phyloP scores from a whole-genome alignment of 2,329 filamentous ascomycete genomes.

The Apiospora hydei region DNA sequence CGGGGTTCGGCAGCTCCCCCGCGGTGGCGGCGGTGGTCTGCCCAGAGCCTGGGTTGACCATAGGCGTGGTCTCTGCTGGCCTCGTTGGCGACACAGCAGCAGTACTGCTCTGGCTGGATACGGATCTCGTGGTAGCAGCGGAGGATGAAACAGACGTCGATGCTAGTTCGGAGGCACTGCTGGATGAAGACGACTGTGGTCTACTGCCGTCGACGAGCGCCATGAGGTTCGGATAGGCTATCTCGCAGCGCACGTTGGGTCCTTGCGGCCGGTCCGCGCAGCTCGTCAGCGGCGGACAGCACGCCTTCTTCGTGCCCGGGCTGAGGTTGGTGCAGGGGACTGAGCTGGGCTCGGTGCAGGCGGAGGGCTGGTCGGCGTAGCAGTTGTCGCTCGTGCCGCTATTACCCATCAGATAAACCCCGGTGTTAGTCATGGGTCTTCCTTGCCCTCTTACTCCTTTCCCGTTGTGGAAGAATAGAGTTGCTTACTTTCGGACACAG shows the following conservation, averaged over 20 bases:
- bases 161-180: too few relatives aligned
- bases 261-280: not conserved
- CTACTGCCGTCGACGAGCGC: not conserved
- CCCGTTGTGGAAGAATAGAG: not conserved
- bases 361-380: conserved; percentile 13
- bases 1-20: not conserved
- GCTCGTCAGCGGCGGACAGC: conserved; percentile 23
- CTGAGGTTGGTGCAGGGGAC: conserved; percentile 14
- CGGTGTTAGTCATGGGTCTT: not conserved
- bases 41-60: not conserved
- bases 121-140: not conserved
- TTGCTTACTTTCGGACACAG: conserved; percentile 22
- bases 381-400: conserved; percentile 16
- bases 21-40: not conserved
- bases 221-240: not conserved
- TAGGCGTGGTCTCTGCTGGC: not conserved
- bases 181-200: not conserved
- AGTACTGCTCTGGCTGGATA: not conserved
- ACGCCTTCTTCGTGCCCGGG: not conserved
- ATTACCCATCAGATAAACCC: not conserved
- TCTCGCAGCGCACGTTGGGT: not conserved
- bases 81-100: not conserved
- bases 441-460: not conserved
- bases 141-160: not conserved
- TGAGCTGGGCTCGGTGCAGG: conserved; percentile 1